Evolutionary conservation across 805 yeast genomes (phyloP), one percentile per base, ranked within the genome.

Genomic region (Yarrowia sp.): DNA sequence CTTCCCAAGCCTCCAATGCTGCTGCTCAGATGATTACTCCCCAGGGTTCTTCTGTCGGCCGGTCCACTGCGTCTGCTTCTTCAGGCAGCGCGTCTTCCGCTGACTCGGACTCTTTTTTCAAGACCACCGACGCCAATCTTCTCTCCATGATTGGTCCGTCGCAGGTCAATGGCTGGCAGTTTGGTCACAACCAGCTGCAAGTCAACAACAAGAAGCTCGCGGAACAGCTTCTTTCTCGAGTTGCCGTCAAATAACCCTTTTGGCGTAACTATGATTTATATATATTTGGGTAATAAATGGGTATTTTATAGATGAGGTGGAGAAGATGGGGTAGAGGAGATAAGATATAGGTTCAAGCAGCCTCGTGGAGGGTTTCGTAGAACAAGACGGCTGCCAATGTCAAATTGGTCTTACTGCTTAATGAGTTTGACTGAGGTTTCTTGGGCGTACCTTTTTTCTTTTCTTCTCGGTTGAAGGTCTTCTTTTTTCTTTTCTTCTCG

Each of bases 161-260:
- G 16, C 48, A 51, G 12, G 62, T 58, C 40, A 58, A 58, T 30
- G 48, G 51, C 32, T 58, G 62, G 62, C 62, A 40, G 22, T 58
- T 40, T 41, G 62, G 41, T 21, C 51, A 41, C 62, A 58, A 58
- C 32, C 62, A 58, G 40, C 32, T 58, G 40, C 51, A 52, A 21
- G 35, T 52, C 32, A 36, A 36, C 44, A 52, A 35, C 35, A 52
- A 52, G 44, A 52, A 52, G 61, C 44, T 52, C 22, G 61, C 61
- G 12, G 61, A 36, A 11, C 61, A 52, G 61, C 41, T 52, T 21
- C 61, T 35, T 8, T 24, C 61, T n/a, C 32, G 33, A 24, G 61
- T 52, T 22, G 19, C 44, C 3, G 44, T 36, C 35, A 36, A 7
- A 7, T 52, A 52, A 36, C 22, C 32, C 30, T 17, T 11, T 26